Conservation (phyloP, 148 eudicot species). For the Beta vulgaris region DNA sequence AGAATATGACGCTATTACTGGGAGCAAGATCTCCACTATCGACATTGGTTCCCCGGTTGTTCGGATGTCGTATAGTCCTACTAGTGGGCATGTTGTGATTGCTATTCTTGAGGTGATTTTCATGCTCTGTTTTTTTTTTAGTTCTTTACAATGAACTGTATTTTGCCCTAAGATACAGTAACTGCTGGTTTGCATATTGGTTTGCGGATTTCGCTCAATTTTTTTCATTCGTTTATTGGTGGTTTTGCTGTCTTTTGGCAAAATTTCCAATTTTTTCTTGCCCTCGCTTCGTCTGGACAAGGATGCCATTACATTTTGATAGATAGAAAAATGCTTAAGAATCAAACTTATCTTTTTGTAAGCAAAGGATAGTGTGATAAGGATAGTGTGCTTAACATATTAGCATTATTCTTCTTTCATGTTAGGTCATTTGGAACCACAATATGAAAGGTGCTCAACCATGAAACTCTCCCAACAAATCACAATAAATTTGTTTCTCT, state of each 20-base stretch:
- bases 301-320: no score
- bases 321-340: no score
- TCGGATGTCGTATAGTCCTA: conserved; percentile 89
- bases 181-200: not conserved
- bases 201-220: not conserved
- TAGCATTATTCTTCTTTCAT: no score
- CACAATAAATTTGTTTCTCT: no score
- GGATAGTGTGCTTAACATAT: no score
- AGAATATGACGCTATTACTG: conserved; percentile 92
- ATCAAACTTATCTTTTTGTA: no score
- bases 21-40: conserved; percentile 85
- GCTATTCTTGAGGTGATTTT: conserved; percentile 86
- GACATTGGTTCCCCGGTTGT: conserved; percentile 85
- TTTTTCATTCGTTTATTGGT: not conserved
- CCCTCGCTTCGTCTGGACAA: no score
- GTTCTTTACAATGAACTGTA: not conserved
- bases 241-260: not conserved
- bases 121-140: not conserved
- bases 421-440: no score
- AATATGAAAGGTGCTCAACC: no score
- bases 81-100: conserved; percentile 68
- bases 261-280: no score
- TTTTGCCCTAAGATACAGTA: not conserved
- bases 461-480: no score
- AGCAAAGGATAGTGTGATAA: no score